These are phyloP conservation scores for Aureobasidium sp. DNA, from an alignment of 2,329 filamentous ascomycete species.

Conservation along the genomic window DNA sequence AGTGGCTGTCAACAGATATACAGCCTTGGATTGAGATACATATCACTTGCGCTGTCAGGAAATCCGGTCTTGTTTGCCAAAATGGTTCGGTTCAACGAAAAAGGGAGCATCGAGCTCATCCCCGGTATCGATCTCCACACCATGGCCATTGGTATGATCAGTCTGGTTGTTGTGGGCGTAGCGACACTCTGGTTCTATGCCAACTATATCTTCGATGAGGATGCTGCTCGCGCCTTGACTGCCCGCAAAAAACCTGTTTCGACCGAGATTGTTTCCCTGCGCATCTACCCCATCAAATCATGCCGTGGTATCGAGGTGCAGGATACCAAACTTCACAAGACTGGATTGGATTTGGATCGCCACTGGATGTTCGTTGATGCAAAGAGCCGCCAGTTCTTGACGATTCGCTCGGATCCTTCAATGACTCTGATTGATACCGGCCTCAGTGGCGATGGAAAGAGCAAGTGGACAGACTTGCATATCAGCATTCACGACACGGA, in stretches of 20 bases:
- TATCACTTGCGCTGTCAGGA: not conserved
- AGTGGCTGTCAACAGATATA: not conserved
- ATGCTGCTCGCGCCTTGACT: not conserved
- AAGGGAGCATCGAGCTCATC: conserved; percentile 12
- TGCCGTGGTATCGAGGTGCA: conserved; percentile 55
- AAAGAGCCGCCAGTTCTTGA: conserved; percentile 50
- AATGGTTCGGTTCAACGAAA: conserved; percentile 5
- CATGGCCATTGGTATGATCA: conserved; percentile 9
- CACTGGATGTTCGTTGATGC: conserved; percentile 61
- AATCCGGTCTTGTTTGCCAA: not conserved
- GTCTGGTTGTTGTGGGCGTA: conserved; percentile 4
- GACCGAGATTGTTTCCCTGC: conserved; percentile 41
- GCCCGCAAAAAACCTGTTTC: conserved; percentile 13
- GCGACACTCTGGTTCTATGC: conserved; percentile 10
- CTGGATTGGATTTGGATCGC: conserved; percentile 55
- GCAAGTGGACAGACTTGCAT: conserved; percentile 35
- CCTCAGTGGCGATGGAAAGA: conserved; percentile 34
- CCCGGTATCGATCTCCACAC: conserved; percentile 6
- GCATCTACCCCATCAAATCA: conserved; percentile 60
- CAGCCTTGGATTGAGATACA: not conserved
- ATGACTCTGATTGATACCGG: conserved; percentile 58
- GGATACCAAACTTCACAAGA: conserved; percentile 45
- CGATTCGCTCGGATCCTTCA: conserved; percentile 52
- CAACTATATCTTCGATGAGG: conserved; percentile 13
- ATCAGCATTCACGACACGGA: conserved; percentile 41